Conservation (phyloP, 306 rosid species). For the Cyclanthera cordifolia region DNA sequence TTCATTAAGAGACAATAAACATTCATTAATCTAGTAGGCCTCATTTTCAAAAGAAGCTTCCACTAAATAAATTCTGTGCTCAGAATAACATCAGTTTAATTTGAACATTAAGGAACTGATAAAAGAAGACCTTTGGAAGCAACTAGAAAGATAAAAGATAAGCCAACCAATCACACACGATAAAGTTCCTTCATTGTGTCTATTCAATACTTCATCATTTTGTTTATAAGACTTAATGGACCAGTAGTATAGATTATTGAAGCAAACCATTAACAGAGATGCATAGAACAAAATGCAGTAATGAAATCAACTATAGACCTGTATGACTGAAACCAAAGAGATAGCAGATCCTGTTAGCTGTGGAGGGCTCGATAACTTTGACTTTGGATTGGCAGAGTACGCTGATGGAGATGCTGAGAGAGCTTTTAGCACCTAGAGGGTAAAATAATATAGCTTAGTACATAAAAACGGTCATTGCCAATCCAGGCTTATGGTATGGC, state of each 20-base stretch:
- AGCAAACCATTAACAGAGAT: not conserved
- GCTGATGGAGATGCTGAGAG: slow-evolving; percentile 87
- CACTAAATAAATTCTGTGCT: not conserved
- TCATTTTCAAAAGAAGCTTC: not conserved
- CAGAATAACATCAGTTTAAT: not conserved
- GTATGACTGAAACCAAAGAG: slow-evolving; percentile 77
- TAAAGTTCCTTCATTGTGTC: not conserved
- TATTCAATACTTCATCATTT: not conserved
- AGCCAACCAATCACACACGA: not conserved
- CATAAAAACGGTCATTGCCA: not conserved
- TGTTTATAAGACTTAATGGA: not conserved
- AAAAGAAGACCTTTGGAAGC: not conserved
- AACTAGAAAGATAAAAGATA: not conserved
- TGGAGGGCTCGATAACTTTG: slow-evolving; percentile 78
- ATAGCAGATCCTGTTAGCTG: slow-evolving; percentile 74
- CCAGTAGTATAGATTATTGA: not conserved
- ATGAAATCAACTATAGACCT: slow-evolving; percentile 27
- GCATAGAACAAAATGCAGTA: slow-evolving; percentile 1
- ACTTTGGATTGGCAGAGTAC: slow-evolving; percentile 75
- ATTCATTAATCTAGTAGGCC: not conserved
- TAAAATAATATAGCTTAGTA: not conserved
- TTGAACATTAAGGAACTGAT: not conserved
- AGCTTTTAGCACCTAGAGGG: slow-evolving; percentile 68
- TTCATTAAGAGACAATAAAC: not conserved
- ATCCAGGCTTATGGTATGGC: slow-evolving; percentile 14